Evolutionary conservation across 768 basidiomycete species (phyloP), one percentile per base, ranked within the genome.

Genomic region (Suillus ampliporus): DNA sequence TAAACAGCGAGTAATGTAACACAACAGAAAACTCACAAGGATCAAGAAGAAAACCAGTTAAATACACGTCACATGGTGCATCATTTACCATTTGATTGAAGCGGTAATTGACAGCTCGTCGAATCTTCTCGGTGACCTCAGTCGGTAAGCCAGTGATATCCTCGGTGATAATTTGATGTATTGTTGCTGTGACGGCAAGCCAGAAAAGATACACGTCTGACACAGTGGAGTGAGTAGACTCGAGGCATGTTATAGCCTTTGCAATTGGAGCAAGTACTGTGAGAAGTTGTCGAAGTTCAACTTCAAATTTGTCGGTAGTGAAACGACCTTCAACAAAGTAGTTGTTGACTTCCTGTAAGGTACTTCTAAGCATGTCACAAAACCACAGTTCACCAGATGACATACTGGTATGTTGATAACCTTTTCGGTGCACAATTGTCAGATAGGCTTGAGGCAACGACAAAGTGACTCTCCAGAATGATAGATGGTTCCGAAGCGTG

Each of bases 41-140:
- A 44, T 44, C 44, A 44, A 44, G 44, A 44, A 44, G 44, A 44
- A 44, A 44, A 9, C 44, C 44, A 44, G 44, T 44, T 4, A 44
- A 44, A 44, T 44, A 44, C 10, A 44, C n/a, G 11, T 44, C 44
- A 2, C 10, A 44, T 13, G n/a, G 44, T 21, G 44, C 44, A 44
- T 44, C 44, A 44, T 44, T 44, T 21, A 44, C 44, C 44, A 44
- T 44, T 44, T 44, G 44, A 44, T 44, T 13, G 44, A 44, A 44
- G 1, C n/a, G n/a, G 10, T 11, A 44, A 44, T 44, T 44, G n/a
- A 44, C n/a, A 21, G n/a, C 44, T 21, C 4, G n/a, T 44, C n/a
- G 10, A 44, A 44, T 44, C 44, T 44, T 13, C 44, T 44, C 44
- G 5, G 44, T 44, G 10, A 44, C 44, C n/a, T 44, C 44, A 21